Base-by-base conservation (phyloP, 768 basidiomycete genomes). In the Tremella mesenterica region DNA sequence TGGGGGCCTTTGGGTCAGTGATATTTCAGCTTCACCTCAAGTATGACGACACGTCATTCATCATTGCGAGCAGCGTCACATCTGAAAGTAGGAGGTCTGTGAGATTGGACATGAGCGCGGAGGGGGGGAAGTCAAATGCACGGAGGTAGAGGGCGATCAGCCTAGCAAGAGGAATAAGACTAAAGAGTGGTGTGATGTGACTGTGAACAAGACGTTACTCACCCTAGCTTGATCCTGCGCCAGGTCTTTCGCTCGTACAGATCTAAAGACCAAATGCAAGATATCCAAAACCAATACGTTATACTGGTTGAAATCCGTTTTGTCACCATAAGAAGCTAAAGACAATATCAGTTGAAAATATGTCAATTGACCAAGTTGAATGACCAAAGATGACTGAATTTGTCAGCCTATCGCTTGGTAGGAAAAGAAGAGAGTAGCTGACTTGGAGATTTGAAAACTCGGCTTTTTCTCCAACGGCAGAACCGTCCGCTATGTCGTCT, bases 261-360 rank as follows among this genome's bases (percentile, higher is more conserved):
- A 85, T 28, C 91, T 81, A 72, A 88, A 89, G 8, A 95, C 76
- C 4, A 97, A 81, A 72, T 93, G 93, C 53, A 96, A 79, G 26
- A 92, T 92, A 74, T 99, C 95, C 33, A 97, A 81, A 5, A 89
- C 80, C 34, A 96, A 79, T 4, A 88, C 87, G 69, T 97, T 97
- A 79, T 83, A 92, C 2, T 79, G 78, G 51, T 84, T 85, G 73
- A 88, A 85, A 54, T 90, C 77, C n/a, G 84, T 78, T 65, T 91
- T 87, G 39, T 81, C 79, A 0, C 82, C 76, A 63, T 89, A 89
- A 7, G 86, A 81, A 16, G 91, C 85, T 53, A 96, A 81, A 12
- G 90, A 91, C 43, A 92, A 77, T 9, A 99, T 74, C 0, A 96
- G 78, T 49, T 88, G 81, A 21, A 90, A 76, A 49, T 82, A 82